phyloP scores from a whole-genome alignment of 768 basidiomycete species.

The Mycena vitilis region DNA sequence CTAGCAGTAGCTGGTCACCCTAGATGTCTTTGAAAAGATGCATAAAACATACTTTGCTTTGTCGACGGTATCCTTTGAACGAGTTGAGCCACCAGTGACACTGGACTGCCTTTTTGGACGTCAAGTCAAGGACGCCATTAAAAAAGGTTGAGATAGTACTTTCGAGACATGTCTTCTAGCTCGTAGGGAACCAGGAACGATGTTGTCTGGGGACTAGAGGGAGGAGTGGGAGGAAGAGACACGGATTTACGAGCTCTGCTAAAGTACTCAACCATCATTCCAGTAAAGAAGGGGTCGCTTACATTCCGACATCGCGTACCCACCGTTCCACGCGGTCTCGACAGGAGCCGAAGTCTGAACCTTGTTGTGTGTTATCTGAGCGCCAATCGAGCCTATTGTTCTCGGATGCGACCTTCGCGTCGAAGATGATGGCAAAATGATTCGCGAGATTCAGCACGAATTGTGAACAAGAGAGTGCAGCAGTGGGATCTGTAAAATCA shows the following conservation, averaged over 20 bases:
- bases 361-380: not conserved
- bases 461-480: slow-evolving; percentile 17
- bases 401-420: slow-evolving; percentile 11
- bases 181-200: not conserved
- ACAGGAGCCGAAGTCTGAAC: not conserved
- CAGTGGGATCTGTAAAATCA: slow-evolving; percentile 1
- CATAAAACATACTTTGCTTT: too few relatives aligned
- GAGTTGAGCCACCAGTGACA: not conserved
- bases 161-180: not conserved
- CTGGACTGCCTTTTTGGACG: too few relatives aligned
- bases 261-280: not conserved
- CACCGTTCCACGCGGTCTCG: slow-evolving; percentile 16
- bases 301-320: slow-evolving; percentile 16
- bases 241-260: slow-evolving; percentile 13
- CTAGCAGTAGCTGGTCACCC: too few relatives aligned
- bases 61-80: not conserved
- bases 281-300: not conserved
- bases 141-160: too few relatives aligned
- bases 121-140: too few relatives aligned
- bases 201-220: slow-evolving; percentile 3
- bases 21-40: too few relatives aligned
- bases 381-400: slow-evolving; percentile 27
- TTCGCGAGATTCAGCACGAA: slow-evolving; percentile 5
- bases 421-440: slow-evolving; percentile 3
- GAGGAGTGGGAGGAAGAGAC: slow-evolving; percentile 16